Base-by-base conservation (phyloP, 495 filamentous ascomycete genomes). In the Penicillium maclennaniae region DNA sequence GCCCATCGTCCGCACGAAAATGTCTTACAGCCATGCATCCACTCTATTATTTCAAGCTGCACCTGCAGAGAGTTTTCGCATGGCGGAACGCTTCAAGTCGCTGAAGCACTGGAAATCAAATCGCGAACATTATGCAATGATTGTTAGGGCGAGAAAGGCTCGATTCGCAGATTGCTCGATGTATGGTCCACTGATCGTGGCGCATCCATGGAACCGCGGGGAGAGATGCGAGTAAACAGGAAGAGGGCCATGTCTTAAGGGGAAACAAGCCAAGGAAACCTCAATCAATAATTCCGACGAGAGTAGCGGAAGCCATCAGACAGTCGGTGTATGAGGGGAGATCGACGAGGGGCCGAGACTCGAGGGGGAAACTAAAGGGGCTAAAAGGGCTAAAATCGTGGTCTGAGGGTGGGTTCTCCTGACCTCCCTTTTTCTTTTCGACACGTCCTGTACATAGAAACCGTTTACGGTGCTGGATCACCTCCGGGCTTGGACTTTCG, bases 271-370 rank as follows among this genome's bases (percentile, higher is more conserved):
- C 39, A 17, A 42, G 6, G 14, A 21, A 42, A 4, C 25, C 12
- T n/a, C 2, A 44, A 44, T 44, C 31, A 44, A 44, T 44, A 53
- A 23, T 46, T 6, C 23, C 5, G n/a, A 47, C 5, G 9, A 47
- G 15, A 41, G 36, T 51, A 17, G 45, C 25, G 20, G 25, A 21
- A 39, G 10, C n/a, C 37, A 43, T 56, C 55, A 62, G 58, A 64
- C 58, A 60, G 62, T 65, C 62, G 62, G 62, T 62, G 62, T 65
- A 59, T 63, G 62, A 53, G 47, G 21, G 47, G 31, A 10, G 56
- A 62, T 62, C 62, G 54, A 57, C 59, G 53, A 52, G 49, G 59
- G 60, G 55, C 60, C 60, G 51, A 63, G 63, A 63, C 60, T 60
- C 42, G 59, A 53, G 59, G 56, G 55, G 62, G 5, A 63, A 41